These are phyloP conservation scores for Hypoxylon fuscum DNA, from an alignment of 495 filamentous ascomycete genomes.

Conservation along the genomic window DNA sequence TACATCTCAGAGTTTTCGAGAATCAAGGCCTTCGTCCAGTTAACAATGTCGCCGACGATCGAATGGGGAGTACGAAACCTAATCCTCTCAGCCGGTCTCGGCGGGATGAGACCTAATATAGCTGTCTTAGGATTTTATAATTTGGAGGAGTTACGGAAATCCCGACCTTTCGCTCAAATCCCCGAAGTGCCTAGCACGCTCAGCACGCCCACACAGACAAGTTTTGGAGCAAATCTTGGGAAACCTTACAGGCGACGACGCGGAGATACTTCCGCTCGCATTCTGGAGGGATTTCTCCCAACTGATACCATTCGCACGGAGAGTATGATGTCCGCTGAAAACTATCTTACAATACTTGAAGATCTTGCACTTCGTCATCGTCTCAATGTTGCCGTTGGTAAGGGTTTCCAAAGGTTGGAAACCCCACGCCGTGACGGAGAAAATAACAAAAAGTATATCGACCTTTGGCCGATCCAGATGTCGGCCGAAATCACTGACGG, in stretches of 20 bases:
- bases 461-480: slow-evolving; percentile 88
- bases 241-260: slow-evolving; percentile 45
- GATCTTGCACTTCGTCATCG: slow-evolving; percentile 80
- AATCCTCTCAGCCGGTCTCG: slow-evolving; percentile 80
- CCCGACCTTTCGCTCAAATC: slow-evolving; percentile 48
- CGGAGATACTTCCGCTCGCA: slow-evolving; percentile 55
- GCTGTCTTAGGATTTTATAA: slow-evolving; percentile 79
- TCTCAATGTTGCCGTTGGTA: slow-evolving; percentile 86
- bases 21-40: slow-evolving; percentile 89
- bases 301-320: slow-evolving; percentile 68
- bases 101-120: slow-evolving; percentile 93
- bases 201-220: slow-evolving; percentile 24
- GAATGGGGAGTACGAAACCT: slow-evolving; percentile 88
- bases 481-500: slow-evolving; percentile 78
- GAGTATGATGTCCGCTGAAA: slow-evolving; percentile 68
- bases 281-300: slow-evolving; percentile 63
- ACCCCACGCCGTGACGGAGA: slow-evolving; percentile 65
- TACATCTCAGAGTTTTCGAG: slow-evolving; percentile 83
- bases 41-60: slow-evolving; percentile 80
- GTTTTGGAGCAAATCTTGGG: slow-evolving; percentile 25
- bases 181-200: slow-evolving; percentile 43
- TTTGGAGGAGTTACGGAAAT: slow-evolving; percentile 73
- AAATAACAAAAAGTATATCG: slow-evolving; percentile 80
- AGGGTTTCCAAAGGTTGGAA: slow-evolving; percentile 81
- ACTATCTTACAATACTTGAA: slow-evolving; percentile 85